Percentiles rank a stretch among this genome's conserved stretches.
phyloP scores from a whole-genome alignment of 1,284 basidiomycete species.

The Gomphus sp. region DNA sequence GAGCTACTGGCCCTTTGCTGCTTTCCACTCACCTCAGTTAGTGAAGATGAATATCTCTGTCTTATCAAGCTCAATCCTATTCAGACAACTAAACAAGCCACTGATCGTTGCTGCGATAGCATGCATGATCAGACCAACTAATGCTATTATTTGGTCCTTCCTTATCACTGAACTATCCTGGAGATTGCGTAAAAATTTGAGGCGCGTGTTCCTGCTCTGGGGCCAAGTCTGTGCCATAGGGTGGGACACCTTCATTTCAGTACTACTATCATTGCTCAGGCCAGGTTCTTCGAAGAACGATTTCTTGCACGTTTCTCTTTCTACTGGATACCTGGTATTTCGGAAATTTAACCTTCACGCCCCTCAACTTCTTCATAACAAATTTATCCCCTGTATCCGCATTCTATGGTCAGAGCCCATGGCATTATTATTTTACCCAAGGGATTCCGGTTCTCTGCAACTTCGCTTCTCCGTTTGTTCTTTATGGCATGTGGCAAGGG shows the following conservation, averaged over 20 bases:
- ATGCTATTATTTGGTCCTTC: slow-evolving; percentile 77
- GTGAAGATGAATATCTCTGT: neutral
- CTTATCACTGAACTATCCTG: slow-evolving; percentile 48
- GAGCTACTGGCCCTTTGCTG: slow-evolving; percentile 57
- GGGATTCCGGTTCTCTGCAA: slow-evolving; percentile 77
- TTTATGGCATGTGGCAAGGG: slow-evolving; percentile 46
- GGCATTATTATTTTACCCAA: slow-evolving; percentile 87
- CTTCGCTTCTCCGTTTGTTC: slow-evolving; percentile 62
- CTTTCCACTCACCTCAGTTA: neutral
- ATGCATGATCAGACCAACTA: slow-evolving; percentile 81
- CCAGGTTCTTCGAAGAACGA: slow-evolving; percentile 22
- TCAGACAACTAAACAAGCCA: slow-evolving; percentile 25
- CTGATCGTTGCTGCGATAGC: slow-evolving; percentile 61
- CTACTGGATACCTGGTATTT: slow-evolving; percentile 66
- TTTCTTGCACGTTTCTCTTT: slow-evolving; percentile 32
- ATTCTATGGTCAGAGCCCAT: slow-evolving; percentile 88
- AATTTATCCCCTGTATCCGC: slow-evolving; percentile 78
- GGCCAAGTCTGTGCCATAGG: neutral
- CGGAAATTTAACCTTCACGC: slow-evolving; percentile 58
- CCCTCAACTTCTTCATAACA: slow-evolving; percentile 72
- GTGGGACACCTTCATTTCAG: neutral
- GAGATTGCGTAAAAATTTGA: slow-evolving; percentile 29
- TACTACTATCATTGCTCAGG: neutral
- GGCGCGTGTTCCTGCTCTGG: slow-evolving; percentile 23
- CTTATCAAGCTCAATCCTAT: slow-evolving; percentile 13